Conservation (phyloP, 371 early-diverging fungal genomes). For the Massospora cicadina region DNA sequence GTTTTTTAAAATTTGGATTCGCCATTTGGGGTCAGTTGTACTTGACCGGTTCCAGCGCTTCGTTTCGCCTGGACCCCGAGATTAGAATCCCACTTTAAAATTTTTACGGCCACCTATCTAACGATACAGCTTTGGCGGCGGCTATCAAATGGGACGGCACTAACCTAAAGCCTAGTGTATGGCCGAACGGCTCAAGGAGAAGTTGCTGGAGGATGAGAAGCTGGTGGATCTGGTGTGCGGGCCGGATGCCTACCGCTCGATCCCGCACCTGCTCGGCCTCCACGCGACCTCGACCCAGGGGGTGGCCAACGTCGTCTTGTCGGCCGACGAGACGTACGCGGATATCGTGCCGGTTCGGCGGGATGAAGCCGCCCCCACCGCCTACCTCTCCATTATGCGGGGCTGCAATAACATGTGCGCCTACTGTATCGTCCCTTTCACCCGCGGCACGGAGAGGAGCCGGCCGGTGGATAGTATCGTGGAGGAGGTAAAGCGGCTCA, state of each 20-base stretch:
- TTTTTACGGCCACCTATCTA: too few relatives aligned
- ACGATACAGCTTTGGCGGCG: too few relatives aligned
- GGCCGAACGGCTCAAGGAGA: constrained; percentile 59
- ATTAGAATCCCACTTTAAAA: neutral
- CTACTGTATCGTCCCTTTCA: constrained; percentile 64
- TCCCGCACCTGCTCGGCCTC: constrained; percentile 49
- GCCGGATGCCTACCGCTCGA: constrained; percentile 58
- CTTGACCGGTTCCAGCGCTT: too few relatives aligned
- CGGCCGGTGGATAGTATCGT: constrained; percentile 52
- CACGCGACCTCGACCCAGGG: constrained; percentile 41
- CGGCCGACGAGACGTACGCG: constrained; percentile 68
- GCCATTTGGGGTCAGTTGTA: too few relatives aligned
- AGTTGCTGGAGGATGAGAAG: constrained; percentile 46
- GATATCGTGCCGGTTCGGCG: constrained; percentile 59
- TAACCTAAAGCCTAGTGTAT: too few relatives aligned
- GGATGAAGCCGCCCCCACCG: constrained; percentile 34
- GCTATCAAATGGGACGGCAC: too few relatives aligned
- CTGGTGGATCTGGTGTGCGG: constrained; percentile 66
- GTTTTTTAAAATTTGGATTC: too few relatives aligned
- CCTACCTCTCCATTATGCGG: constrained; percentile 55
- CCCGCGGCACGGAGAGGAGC: constrained; percentile 47
- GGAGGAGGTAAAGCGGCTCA: constrained; percentile 39
- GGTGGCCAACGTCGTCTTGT: constrained; percentile 64
- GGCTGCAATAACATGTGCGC: constrained; percentile 76
- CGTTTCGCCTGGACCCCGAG: too few relatives aligned